Evolutionary conservation across 2,329 filamentous ascomycete species (phyloP).

Genomic region (Penicillium capsulatum): DNA sequence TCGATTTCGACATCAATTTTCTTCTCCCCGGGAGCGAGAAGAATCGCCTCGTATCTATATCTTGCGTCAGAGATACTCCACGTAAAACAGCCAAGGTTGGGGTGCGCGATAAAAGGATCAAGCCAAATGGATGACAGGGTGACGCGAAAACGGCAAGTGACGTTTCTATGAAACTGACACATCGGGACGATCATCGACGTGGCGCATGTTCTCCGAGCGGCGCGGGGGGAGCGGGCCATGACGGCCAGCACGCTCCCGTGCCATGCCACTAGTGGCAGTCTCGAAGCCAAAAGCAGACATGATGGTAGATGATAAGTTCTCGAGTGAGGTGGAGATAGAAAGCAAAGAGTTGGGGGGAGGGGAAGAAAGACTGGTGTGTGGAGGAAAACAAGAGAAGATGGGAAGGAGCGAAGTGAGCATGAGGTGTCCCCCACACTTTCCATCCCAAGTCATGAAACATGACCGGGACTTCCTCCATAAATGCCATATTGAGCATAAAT

Average conservation of each 20-base stretch:
- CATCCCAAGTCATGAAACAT: neutral
- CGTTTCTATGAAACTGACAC: conserved; percentile 15
- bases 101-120: neutral
- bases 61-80: conserved; percentile 1
- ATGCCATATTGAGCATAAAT: no score
- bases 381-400: neutral
- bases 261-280: conserved; percentile 13
- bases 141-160: no score
- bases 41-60: conserved; percentile 83
- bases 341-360: no score
- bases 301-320: neutral
- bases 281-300: neutral
- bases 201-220: neutral
- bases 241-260: conserved; percentile 15
- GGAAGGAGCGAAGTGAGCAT: neutral
- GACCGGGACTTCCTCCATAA: no score
- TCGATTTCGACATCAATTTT: conserved; percentile 87
- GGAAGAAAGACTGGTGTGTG: no score
- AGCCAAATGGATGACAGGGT: no score
- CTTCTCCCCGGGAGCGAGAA: conserved; percentile 82
- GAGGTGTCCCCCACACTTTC: neutral
- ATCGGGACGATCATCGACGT: conserved; percentile 14
- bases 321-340: no score
- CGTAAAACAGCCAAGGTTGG: neutral
- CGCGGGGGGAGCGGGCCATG: conserved; percentile 5